Percentiles rank a stretch among this genome's conserved stretches.
These are phyloP conservation scores for Fusarium nanum DNA, from an alignment of 2,329 filamentous ascomycete genomes.

Conservation along the genomic window DNA sequence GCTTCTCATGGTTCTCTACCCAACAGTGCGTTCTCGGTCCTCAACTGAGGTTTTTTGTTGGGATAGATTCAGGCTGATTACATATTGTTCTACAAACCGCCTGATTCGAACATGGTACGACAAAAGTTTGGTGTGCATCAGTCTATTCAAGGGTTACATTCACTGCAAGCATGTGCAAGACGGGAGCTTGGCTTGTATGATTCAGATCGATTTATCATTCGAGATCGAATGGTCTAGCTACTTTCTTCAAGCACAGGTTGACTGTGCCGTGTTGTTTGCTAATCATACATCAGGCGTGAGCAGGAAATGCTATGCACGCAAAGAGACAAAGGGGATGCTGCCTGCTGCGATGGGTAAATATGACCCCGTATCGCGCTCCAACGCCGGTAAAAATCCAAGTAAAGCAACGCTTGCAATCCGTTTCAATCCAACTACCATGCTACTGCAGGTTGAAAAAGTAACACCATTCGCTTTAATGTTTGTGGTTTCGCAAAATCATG, in stretches of 20 bases:
- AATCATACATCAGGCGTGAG: constrained; percentile 26
- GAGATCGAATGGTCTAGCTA: constrained; percentile 14
- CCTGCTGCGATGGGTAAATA: constrained; percentile 3
- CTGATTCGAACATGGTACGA: background rate
- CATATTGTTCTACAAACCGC: background rate
- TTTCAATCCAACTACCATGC: constrained; percentile 5
- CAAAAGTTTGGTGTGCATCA: background rate
- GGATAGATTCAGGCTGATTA: background rate
- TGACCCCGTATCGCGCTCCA: constrained; percentile 7
- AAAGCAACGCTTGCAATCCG: constrained; percentile 18
- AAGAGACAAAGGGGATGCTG: constrained; percentile 12
- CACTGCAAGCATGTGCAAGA: background rate
- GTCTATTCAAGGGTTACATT: background rate
- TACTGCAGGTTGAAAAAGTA: constrained; percentile 2
- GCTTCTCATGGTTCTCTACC: background rate
- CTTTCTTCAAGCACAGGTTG: constrained; percentile 15
- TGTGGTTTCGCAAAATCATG: constrained; percentile 22
- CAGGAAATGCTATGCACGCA: constrained; percentile 17
- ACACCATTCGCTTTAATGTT: constrained; percentile 20
- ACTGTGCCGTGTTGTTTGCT: constrained; percentile 21
- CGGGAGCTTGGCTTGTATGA: background rate
- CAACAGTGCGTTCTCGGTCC: too few species aligned
- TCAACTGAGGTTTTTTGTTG: background rate
- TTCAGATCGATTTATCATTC: constrained; percentile 18
- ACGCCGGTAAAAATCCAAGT: constrained; percentile 20